These are phyloP conservation scores for Phytopythium boreale DNA, from an alignment of 352 stramenopile genomes.

Conservation along the genomic window DNA sequence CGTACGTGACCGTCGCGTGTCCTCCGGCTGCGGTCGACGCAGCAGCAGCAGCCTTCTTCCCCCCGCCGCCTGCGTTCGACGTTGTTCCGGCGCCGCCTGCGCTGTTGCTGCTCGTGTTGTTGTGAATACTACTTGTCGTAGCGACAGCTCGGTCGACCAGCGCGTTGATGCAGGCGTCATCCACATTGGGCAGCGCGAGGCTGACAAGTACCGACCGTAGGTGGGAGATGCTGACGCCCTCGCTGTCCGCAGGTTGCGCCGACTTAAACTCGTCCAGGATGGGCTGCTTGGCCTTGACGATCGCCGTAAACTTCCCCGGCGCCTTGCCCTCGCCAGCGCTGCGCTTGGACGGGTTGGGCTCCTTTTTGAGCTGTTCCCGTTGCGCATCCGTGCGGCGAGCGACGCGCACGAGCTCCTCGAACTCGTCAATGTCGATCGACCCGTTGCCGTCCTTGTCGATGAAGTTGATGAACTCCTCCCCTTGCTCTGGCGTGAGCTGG, in stretches of 20 bases:
- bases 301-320: constrained; percentile 24
- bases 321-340: constrained; percentile 28
- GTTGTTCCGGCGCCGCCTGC: too few species aligned
- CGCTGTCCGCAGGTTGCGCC: constrained; percentile 30
- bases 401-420: constrained; percentile 77
- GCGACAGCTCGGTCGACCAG: constrained; percentile 37
- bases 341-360: constrained; percentile 44
- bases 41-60: background rate
- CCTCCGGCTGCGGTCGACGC: background rate
- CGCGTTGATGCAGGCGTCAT: constrained; percentile 41
- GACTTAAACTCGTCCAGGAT: constrained; percentile 69
- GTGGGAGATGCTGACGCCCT: constrained; percentile 35
- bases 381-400: constrained; percentile 65
- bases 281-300: constrained; percentile 43
- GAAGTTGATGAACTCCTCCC: constrained; percentile 63
- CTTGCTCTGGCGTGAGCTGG: constrained; percentile 63
- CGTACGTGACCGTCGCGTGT: constrained; percentile 26
- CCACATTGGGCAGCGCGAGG: constrained; percentile 47
- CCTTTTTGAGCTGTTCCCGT: constrained; percentile 69
- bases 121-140: constrained; percentile 6
- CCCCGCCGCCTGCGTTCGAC: background rate
- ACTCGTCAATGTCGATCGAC: constrained; percentile 84
- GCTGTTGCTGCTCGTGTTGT: background rate
- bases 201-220: constrained; percentile 41
- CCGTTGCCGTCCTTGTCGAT: constrained; percentile 85